Evolutionary conservation across 805 yeast genomes (phyloP).

Genomic region (Middelhovenomyces tepae): DNA sequence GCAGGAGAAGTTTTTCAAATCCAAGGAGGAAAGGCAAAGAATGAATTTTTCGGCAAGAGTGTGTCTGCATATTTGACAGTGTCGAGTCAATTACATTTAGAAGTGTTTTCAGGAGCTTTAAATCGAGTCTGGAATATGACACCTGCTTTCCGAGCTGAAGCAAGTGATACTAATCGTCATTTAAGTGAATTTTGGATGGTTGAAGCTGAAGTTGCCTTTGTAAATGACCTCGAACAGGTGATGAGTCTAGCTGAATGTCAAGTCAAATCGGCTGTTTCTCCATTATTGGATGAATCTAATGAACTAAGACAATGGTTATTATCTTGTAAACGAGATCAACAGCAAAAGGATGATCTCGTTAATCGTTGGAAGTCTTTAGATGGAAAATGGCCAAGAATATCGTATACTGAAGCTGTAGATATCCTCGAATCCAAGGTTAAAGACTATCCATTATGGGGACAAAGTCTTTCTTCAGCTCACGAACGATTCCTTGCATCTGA

Average conservation of each 20-base stretch:
- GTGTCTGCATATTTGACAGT: conserved; percentile 70
- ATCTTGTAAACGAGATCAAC: conserved; percentile 27
- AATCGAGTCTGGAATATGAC: conserved; percentile 79
- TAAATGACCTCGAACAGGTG: conserved; percentile 45
- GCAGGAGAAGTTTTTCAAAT: conserved; percentile 85
- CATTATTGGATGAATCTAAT: conserved; percentile 8
- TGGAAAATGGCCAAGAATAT: conserved; percentile 55
- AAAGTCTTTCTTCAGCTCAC: conserved; percentile 68
- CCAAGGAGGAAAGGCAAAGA: conserved; percentile 30
- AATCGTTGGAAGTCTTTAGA: conserved; percentile 55
- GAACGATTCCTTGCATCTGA: conserved; percentile 79
- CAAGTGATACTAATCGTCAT: conserved; percentile 84
- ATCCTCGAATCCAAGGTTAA: conserved; percentile 33
- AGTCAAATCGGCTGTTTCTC: conserved; percentile 46
- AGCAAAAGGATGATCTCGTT: conserved; percentile 28
- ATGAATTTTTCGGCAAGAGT: conserved; percentile 24
- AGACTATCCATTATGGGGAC: conserved; percentile 46
- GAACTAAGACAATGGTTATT: conserved; percentile 19
- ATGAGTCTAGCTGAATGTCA: conserved; percentile 60
- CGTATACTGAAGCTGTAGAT: conserved; percentile 69
- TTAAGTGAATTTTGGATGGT: conserved; percentile 96
- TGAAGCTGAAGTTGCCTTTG: conserved; percentile 78
- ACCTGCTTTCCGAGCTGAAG: conserved; percentile 93
- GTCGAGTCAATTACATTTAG: conserved; percentile 86
- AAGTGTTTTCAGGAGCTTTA: conserved; percentile 64